These are phyloP conservation scores for Dichomitus squalens DNA, from an alignment of 1,284 basidiomycete species.

Conservation along the genomic window DNA sequence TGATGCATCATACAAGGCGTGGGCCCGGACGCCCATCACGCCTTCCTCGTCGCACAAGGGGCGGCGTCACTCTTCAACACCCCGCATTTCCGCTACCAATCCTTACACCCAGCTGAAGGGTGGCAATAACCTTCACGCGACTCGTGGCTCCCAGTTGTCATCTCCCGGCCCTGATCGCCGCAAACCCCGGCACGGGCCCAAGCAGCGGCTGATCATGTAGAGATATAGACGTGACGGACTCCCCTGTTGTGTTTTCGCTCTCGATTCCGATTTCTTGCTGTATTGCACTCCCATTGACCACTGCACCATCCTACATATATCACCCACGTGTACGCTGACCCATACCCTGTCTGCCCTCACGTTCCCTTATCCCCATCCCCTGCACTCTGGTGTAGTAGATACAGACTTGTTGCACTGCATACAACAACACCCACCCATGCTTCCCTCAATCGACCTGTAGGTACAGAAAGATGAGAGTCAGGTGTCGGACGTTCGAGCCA, in stretches of 20 bases:
- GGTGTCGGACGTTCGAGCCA: not conserved
- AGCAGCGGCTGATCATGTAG: constrained; percentile 31
- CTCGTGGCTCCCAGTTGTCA: constrained; percentile 23
- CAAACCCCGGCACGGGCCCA: constrained; percentile 23
- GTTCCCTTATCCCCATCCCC: not conserved
- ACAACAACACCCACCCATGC: not conserved
- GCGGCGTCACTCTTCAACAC: constrained; percentile 22
- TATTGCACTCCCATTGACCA: constrained; percentile 2
- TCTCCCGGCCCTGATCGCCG: constrained; percentile 17
- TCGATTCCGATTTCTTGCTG: not conserved
- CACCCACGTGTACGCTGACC: not conserved
- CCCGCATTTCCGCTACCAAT: constrained; percentile 28
- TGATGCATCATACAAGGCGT: constrained; percentile 30
- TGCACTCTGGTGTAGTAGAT: not conserved
- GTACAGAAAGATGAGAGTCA: not conserved
- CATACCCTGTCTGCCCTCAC: not conserved
- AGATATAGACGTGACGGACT: constrained; percentile 13
- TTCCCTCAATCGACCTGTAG: too few relatives aligned
- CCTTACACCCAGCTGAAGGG: constrained; percentile 38
- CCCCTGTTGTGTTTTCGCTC: constrained; percentile 24
- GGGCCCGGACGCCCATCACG: constrained; percentile 27
- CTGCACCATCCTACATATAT: not conserved
- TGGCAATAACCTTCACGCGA: constrained; percentile 37
- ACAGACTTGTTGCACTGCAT: not conserved
- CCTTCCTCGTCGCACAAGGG: constrained; percentile 14